Evolutionary conservation across 2,329 filamentous ascomycete genomes (phyloP).

Genomic region (Epichloe bromicola): DNA sequence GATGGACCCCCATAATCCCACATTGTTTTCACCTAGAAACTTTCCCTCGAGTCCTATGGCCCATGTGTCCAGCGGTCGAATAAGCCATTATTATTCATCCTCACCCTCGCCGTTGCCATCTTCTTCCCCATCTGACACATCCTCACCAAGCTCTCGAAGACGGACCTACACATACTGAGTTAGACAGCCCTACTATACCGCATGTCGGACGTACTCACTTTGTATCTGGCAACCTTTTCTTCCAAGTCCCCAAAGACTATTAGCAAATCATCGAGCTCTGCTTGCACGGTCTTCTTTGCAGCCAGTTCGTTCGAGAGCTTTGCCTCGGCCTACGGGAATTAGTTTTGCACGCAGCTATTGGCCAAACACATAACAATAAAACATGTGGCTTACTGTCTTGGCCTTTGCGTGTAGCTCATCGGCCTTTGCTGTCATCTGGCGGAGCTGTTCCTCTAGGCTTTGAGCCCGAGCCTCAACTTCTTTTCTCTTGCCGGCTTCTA

Average conservation of each 20-base stretch:
- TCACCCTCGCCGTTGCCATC: slow-evolving; percentile 38
- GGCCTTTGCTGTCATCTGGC: slow-evolving; percentile 9
- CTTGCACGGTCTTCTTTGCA: slow-evolving; percentile 50
- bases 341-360: neutral
- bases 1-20: no score
- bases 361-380: no score
- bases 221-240: slow-evolving; percentile 63
- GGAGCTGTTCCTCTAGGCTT: slow-evolving; percentile 16
- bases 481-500: slow-evolving; percentile 21
- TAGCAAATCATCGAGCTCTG: slow-evolving; percentile 67
- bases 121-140: slow-evolving; percentile 51
- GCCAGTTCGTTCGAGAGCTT: slow-evolving; percentile 35
- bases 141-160: slow-evolving; percentile 52
- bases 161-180: slow-evolving; percentile 29
- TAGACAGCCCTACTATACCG: neutral
- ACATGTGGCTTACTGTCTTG: slow-evolving; percentile 12
- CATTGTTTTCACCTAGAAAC: no score
- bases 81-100: slow-evolving; percentile 21
- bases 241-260: slow-evolving; percentile 73
- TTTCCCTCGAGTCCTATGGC: no score
- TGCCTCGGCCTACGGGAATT: slow-evolving; percentile 16
- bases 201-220: slow-evolving; percentile 34
- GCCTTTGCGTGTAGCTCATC: slow-evolving; percentile 13
- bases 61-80: neutral
- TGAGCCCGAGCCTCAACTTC: slow-evolving; percentile 13